phyloP scores from a whole-genome alignment of 2,329 filamentous ascomycete genomes.

The Fusarium brevicatenulatum region DNA sequence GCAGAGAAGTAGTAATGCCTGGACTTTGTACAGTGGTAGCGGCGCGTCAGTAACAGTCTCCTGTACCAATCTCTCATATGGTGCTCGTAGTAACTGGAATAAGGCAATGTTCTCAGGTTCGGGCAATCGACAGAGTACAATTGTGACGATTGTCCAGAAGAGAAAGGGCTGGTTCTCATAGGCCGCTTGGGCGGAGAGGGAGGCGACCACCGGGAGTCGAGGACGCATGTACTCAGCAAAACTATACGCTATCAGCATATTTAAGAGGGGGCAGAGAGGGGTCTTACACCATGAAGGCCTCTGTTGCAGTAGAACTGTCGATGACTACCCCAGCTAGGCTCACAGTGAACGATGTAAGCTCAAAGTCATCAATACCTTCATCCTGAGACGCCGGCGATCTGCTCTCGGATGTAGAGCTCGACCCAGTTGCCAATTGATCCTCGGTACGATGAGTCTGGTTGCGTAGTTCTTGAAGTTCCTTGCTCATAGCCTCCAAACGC shows the following conservation, averaged over 20 bases:
- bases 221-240: conserved; percentile 32
- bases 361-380: conserved; percentile 20
- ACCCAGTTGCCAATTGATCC: background rate
- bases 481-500: conserved; percentile 34
- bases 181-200: background rate
- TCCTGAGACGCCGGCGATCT: background rate
- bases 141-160: conserved; percentile 35
- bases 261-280: rapidly evolving
- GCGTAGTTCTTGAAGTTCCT: conserved; percentile 36
- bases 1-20: conserved; percentile 23
- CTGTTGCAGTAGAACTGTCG: conserved; percentile 5
- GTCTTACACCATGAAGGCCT: conserved; percentile 22
- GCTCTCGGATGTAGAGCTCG: conserved; percentile 4
- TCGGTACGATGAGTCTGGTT: conserved; percentile 12
- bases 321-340: conserved; percentile 4
- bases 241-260: background rate
- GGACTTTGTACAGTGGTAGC: conserved; percentile 30
- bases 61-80: conserved; percentile 20
- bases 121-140: conserved; percentile 12
- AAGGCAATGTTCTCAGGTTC: background rate
- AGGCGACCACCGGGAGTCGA: conserved; percentile 22
- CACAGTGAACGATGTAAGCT: background rate
- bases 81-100: background rate
- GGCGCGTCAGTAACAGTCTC: conserved; percentile 15
- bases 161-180: conserved; percentile 21